A percentile compares a stretch with the other conserved stretches of the same genome.
Conservation (phyloP, 768 basidiomycete species). For the Erythrobasidium yunnanense region DNA sequence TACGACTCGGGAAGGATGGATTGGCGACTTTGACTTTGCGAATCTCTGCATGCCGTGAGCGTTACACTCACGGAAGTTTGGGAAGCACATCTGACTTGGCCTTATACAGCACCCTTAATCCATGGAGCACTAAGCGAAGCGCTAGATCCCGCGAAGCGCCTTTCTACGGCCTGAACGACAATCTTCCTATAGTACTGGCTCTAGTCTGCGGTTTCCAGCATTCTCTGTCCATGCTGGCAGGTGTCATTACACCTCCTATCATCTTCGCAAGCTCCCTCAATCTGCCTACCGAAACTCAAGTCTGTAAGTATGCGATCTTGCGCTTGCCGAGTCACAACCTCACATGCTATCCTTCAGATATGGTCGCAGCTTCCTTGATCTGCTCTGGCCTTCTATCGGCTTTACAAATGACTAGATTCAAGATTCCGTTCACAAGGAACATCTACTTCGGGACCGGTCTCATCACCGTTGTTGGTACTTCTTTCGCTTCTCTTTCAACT, state of each 20-base stretch:
- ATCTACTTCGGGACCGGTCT: slow-evolving; percentile 40
- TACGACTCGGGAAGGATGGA: slow-evolving; percentile 57
- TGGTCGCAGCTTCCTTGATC: slow-evolving; percentile 21
- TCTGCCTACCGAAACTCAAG: not conserved
- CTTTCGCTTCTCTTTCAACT: slow-evolving; percentile 65
- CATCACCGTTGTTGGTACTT: slow-evolving; percentile 62
- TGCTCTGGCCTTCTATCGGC: slow-evolving; percentile 44
- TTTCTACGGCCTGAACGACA: slow-evolving; percentile 63
- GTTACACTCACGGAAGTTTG: not conserved
- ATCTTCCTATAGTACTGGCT: slow-evolving; percentile 62
- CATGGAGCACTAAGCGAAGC: slow-evolving; percentile 46
- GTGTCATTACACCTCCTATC: slow-evolving; percentile 74
- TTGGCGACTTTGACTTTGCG: slow-evolving; percentile 62
- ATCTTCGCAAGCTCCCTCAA: slow-evolving; percentile 67
- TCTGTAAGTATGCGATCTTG: not conserved
- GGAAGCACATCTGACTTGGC: not conserved
- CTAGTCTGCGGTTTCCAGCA: slow-evolving; percentile 53
- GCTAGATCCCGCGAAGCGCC: slow-evolving; percentile 48
- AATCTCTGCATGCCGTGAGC: slow-evolving; percentile 45
- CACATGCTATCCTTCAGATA: not conserved
- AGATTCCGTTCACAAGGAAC: slow-evolving; percentile 25
- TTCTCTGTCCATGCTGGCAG: slow-evolving; percentile 38
- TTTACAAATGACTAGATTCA: slow-evolving; percentile 60
- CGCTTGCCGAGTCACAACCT: not conserved
- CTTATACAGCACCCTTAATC: slow-evolving; percentile 59